These are phyloP conservation scores for Acrasis kona DNA, from an alignment of 78 protist genomes.

Conservation along the genomic window DNA sequence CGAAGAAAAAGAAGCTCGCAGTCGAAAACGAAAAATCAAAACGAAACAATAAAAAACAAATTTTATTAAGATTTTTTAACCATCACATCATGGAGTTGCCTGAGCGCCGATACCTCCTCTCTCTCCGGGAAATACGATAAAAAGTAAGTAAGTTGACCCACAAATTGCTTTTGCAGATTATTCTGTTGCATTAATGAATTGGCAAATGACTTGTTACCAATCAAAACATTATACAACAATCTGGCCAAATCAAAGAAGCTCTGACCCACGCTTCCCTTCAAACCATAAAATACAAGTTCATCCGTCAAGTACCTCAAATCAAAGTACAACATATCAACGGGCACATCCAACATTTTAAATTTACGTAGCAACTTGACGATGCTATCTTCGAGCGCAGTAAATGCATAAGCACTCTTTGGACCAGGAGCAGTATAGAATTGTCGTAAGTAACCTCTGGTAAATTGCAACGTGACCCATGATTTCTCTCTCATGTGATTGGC, in stretches of 20 bases:
- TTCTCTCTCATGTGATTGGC: not conserved
- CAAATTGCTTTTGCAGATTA: too few species aligned
- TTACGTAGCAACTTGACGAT: not conserved
- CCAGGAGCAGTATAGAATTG: slow-evolving; percentile 1
- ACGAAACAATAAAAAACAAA: too few species aligned
- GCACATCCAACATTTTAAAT: not conserved
- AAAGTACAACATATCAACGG: not conserved
- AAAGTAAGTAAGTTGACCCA: too few species aligned
- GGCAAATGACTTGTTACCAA: not conserved
- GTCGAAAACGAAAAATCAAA: too few species aligned
- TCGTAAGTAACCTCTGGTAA: not conserved
- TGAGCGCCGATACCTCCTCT: too few species aligned
- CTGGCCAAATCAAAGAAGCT: not conserved
- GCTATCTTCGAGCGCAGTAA: not conserved
- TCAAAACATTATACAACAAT: not conserved
- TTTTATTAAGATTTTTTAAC: too few species aligned
- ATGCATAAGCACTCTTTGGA: not conserved
- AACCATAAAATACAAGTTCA: not conserved
- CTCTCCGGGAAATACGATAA: too few species aligned
- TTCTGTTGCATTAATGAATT: too few species aligned
- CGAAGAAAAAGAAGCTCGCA: too few species aligned
- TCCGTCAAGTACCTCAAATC: not conserved
- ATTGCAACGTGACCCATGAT: not conserved
- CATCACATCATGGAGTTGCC: too few species aligned
- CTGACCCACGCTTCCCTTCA: not conserved